A percentile compares a stretch with the other conserved stretches of the same genome.
These are phyloP conservation scores for Colletotrichum liriopes DNA, from an alignment of 2,329 filamentous ascomycete species.

Conservation along the genomic window DNA sequence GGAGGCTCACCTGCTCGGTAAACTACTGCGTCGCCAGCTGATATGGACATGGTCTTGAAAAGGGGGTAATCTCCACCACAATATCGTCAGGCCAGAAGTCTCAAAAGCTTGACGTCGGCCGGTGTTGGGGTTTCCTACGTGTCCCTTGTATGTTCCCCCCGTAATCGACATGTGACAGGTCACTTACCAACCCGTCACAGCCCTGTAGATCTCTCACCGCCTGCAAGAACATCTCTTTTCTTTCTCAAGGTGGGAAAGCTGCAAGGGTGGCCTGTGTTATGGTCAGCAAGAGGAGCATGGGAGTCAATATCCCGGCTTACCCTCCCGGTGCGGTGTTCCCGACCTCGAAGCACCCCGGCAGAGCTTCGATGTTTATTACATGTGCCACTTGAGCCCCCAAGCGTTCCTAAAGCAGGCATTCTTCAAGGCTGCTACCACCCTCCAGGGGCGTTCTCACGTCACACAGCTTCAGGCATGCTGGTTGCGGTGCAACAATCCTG, in stretches of 20 bases:
- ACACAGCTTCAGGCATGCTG: conserved; percentile 15
- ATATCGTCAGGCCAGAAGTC: conserved; percentile 33
- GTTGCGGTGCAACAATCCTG: conserved; percentile 11
- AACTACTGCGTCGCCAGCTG: background rate
- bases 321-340: conserved; percentile 1
- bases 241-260: background rate
- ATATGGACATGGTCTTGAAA: conserved; percentile 2
- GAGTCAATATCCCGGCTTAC: conserved; percentile 8
- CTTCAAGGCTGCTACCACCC: conserved; percentile 28
- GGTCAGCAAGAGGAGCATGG: conserved; percentile 8
- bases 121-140: background rate
- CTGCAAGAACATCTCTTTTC: conserved; percentile 13
- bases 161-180: conserved; percentile 31
- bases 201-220: conserved; percentile 41
- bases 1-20: conserved; percentile 28
- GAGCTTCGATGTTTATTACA: conserved; percentile 1
- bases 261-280: conserved; percentile 18
- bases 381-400: conserved; percentile 1
- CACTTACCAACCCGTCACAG: conserved; percentile 34
- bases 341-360: conserved; percentile 1
- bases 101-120: conserved; percentile 38
- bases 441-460: conserved; percentile 12
- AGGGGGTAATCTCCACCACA: conserved; percentile 33
- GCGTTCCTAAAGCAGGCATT: conserved; percentile 19
- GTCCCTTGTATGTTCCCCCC: conserved; percentile 20